phyloP scores from a whole-genome alignment of 768 basidiomycete genomes.

The Trametes elegans region DNA sequence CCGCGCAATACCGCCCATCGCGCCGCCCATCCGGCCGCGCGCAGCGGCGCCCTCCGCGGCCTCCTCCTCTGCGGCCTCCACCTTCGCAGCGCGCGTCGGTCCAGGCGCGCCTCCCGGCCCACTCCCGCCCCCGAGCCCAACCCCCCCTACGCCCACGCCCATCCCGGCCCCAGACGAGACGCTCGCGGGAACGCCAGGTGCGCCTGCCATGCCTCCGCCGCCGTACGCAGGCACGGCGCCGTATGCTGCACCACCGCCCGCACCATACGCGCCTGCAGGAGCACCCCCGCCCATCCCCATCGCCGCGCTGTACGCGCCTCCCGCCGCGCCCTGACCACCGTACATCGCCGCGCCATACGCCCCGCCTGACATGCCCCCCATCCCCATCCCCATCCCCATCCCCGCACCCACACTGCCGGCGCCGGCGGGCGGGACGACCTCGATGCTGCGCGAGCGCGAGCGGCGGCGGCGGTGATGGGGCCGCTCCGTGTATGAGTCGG shows the following conservation, averaged over 20 bases:
- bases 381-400: background rate
- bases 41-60: background rate
- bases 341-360: background rate
- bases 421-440: background rate
- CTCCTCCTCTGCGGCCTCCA: slow-evolving; percentile 2
- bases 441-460: slow-evolving; percentile 4
- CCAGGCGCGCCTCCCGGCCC: slow-evolving; percentile 5
- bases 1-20: background rate
- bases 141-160: background rate
- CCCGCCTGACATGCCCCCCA: no score
- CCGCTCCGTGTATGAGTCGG: background rate
- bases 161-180: background rate
- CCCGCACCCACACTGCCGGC: background rate
- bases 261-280: background rate
- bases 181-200: no score
- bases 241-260: slow-evolving; percentile 1
- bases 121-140: background rate
- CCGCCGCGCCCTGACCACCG: background rate
- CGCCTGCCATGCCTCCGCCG: background rate
- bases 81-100: background rate
- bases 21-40: background rate
- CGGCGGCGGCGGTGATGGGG: background rate
- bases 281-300: background rate
- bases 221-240: slow-evolving; percentile 2
- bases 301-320: background rate